Base-by-base conservation (phyloP, 192 early-diverging fungal genomes). In the Pilobolus umbonatus region DNA sequence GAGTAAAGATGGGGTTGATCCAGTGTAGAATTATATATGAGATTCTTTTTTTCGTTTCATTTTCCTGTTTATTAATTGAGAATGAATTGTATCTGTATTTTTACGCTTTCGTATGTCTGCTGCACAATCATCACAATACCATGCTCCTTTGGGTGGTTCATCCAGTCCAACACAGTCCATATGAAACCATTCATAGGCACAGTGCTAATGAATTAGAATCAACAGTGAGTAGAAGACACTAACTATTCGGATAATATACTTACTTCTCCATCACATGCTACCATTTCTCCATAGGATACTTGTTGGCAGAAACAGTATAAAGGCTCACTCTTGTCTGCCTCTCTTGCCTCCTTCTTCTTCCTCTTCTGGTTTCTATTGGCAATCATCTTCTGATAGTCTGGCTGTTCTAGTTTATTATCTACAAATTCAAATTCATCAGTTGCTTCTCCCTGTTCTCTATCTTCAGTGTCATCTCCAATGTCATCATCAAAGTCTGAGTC, bases 101-200 rank as follows among this genome's bases (percentile, higher is more conserved):
- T 49, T 62, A n/a, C 43, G 44, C 22, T 61, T 57, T 19, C 34
- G 47, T 43, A 64, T 51, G 22, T 64, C 61, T 30, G 39, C 43
- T 4, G 53, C 4, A 53, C 82, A 84, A n/a, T 72, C 53, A 9
- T 75, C 60, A 49, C 84, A 85, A 57, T 77, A 85, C 87, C 87
- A 88, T 7, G 74, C 70, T 0, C 87, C 87, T 32, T 74, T 78
- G 14, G 87, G 87, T n/a, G 83, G 80, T 19, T 67, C 85, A 31
- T 63, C 55, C 12, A 88, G 62, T 14, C 81, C 87, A 31, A 88
- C 81, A 57, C 87, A 88, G 6, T 77, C 85, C 48, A 86, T 68
- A 64, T 88, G 87, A 57, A 89, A 88, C 87, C 87, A 88, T 75
- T 88, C 87, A 55, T 79, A 75, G 1, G 75, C 71, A 55, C 86